Base-by-base conservation (phyloP, 805 yeast genomes). In the Zygosaccharomyces siamensis region DNA sequence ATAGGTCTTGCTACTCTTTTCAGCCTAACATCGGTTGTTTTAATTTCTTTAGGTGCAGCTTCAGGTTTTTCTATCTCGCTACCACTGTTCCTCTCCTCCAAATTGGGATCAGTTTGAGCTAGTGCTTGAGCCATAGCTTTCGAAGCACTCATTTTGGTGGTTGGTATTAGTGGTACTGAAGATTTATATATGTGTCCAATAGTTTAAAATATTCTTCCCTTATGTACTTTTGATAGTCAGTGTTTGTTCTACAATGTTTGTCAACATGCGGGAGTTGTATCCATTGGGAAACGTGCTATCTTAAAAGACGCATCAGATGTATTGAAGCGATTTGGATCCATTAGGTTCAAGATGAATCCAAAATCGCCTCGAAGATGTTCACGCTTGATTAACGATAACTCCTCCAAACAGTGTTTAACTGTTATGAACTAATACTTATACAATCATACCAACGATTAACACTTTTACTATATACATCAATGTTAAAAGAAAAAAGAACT, bases 1-100 rank as follows among this genome's bases (percentile, higher is more conserved):
- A 72, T 54, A 0, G 78, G 78, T 58, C 77, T 68, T 6, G 70
- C 73, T 2, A 73, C 77, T 53, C 76, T 62, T 40, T 55, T 60
- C 51, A 72, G 42, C 18, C 46, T 49, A 4, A 49, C 46, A 3
- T 61, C 62, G 20, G 57, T 61, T 4, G 50, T 47, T 11, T 55
- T 50, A 24, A 63, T 54, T 43, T 56, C 63, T 44, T 53, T 62
- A 2, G 69, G 69, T 4, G 60, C 51, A 23, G 63, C 61, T 7
- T 50, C 38, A n/a, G 35, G 48, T 12, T 57, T 61, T 8, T 52
- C 48, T 12, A 47, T 36, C 5, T 57, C 47, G 44, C 54, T 42
- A 14, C 16, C 37, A 33, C 16, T n/a, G 16, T 33, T 11, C 5
- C 20, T 33, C 30, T 52, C 52, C 35, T 52, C 60, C 32, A 60